A percentile compares a stretch with the other conserved stretches of the same genome.
Evolutionary conservation across 2,329 filamentous ascomycete species (phyloP).

Genomic region (Curvularia sp.): DNA sequence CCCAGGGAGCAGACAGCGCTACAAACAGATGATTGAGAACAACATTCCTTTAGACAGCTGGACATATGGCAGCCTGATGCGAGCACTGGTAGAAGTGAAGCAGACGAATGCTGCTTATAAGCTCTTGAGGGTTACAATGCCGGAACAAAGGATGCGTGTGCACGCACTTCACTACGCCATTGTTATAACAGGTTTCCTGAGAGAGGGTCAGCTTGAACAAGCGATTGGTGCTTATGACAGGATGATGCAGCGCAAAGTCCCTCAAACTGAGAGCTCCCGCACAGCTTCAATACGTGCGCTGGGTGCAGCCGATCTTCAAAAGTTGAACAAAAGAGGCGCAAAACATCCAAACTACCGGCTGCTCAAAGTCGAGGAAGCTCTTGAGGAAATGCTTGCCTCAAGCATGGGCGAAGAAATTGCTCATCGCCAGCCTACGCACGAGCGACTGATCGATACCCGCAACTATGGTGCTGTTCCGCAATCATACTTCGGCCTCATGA

Average conservation of each 20-base stretch:
- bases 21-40: slow-evolving; percentile 62
- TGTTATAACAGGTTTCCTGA: slow-evolving; percentile 60
- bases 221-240: slow-evolving; percentile 59
- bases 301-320: slow-evolving; percentile 32
- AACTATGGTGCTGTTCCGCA: slow-evolving; percentile 56
- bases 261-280: slow-evolving; percentile 54
- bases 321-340: slow-evolving; percentile 21
- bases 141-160: slow-evolving; percentile 53
- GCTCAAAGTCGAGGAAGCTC: slow-evolving; percentile 34
- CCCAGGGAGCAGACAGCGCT: slow-evolving; percentile 60
- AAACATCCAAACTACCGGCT: slow-evolving; percentile 31
- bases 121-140: slow-evolving; percentile 62
- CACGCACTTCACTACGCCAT: slow-evolving; percentile 62
- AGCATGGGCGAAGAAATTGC: slow-evolving; percentile 41
- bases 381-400: slow-evolving; percentile 37
- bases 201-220: slow-evolving; percentile 53
- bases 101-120: slow-evolving; percentile 64
- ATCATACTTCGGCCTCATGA: slow-evolving; percentile 63
- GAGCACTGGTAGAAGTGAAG: slow-evolving; percentile 60
- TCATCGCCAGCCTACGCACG: slow-evolving; percentile 36
- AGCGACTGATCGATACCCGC: slow-evolving; percentile 33
- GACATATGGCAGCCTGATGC: slow-evolving; percentile 69
- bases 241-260: slow-evolving; percentile 53
- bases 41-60: slow-evolving; percentile 61
- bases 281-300: slow-evolving; percentile 47